A percentile compares a stretch with the other conserved stretches of the same genome.
Evolutionary conservation across 179 eudicot species (phyloP).

Genomic region (Silene coronaria): DNA sequence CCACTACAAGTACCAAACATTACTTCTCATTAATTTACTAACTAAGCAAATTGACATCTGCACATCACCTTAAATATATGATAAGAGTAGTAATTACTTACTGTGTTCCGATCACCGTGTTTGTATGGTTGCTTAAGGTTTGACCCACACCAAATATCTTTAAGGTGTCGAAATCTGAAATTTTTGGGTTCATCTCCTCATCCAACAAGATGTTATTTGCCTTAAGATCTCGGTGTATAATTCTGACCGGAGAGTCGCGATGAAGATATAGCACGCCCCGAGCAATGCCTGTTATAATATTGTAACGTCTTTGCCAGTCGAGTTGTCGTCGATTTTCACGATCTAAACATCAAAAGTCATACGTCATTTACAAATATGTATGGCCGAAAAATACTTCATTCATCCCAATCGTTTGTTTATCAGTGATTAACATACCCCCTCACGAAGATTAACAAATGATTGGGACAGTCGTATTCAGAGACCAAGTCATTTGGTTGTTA

Average conservation of each 20-base stretch:
- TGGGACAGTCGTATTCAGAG: no score
- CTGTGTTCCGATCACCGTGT: neutral
- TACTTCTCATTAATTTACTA: no score
- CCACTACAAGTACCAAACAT: conserved; percentile 24
- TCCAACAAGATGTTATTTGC: neutral
- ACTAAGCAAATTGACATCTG: no score
- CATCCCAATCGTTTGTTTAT: no score
- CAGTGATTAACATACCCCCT: no score
- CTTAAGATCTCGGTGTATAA: neutral
- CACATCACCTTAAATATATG: no score
- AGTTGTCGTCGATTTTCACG: neutral
- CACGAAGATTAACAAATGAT: no score
- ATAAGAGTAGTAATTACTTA: neutral
- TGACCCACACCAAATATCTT: neutral
- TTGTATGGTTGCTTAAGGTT: neutral
- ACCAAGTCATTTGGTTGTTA: no score
- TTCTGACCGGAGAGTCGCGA: neutral
- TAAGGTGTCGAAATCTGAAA: neutral
- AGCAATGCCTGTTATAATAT: neutral
- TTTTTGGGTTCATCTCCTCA: neutral
- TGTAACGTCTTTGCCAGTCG: neutral
- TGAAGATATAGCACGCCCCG: neutral
- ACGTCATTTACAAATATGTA: no score
- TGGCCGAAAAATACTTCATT: no score
- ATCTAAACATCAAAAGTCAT: neutral